Evolutionary conservation across 805 yeast species (phyloP), one percentile per base, ranked within the genome.

Genomic region (Ascoidea asiatica): DNA sequence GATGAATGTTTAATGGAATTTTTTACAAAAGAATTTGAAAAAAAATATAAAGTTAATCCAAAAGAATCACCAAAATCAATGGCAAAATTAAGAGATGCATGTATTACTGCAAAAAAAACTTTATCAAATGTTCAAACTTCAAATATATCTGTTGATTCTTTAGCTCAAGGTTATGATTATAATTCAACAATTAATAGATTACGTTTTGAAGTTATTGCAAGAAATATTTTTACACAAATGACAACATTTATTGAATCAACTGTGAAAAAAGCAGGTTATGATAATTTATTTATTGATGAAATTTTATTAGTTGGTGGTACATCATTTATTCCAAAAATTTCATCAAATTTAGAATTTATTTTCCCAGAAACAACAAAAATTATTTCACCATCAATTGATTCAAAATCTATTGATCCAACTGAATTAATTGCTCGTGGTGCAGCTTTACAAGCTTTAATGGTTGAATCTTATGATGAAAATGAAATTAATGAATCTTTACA

Each of bases 401-500:
- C 83, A 49, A 87, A 86, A 65, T 84, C 92, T 46, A 60, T 79
- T 49, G 77, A 85, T 66, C 97, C 98, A 48, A 80, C 85, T 58
- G 97, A 92, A 69, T 72, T 88, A 57, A 70, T 82, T 52, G 80
- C 95, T 52, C 81, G 94, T 59, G 98, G 98, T 66, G 94, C 96
- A 47, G 96, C 97, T 50, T 74, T 90, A 61, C 97, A 92, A 73
- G 98, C 96, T 43, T 78, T 95, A 37, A 70, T 90, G 56, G 69
- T 82, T 50, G 90, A 82, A 56, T 69, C 77, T 47, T 94, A 86
- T 56, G 92, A 81, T 57, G 87, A 75, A 44, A 95, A 84, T 50
- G 92, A 87, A 64, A 69, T 81, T 55, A 67, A 72, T 41, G 95
- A 87, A 66, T 80, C 92, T 46, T 68, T 79, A 54, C 83, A 84